A percentile compares a stretch with the other conserved stretches of the same genome.
Evolutionary conservation across 345 rosid species (phyloP).

Genomic region (Zanthoxylum bungeanum): DNA sequence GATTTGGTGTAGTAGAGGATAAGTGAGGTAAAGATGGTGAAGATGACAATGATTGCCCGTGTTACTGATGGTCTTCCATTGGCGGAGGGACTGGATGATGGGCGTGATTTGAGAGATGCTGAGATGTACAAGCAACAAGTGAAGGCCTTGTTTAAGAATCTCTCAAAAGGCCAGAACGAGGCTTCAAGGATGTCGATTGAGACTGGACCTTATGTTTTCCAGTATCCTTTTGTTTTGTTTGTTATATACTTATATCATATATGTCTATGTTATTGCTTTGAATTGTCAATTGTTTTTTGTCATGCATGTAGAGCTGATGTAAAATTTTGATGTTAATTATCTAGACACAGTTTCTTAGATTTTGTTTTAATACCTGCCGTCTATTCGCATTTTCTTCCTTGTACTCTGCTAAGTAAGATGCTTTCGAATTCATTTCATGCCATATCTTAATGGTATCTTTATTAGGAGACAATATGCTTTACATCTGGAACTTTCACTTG

Average conservation of each 20-base stretch:
- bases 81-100: constrained; percentile 97
- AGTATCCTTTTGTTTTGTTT: constrained; percentile 63
- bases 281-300: not conserved
- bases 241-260: too few relatives aligned
- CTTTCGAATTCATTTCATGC: not conserved
- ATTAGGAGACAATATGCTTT: too few relatives aligned
- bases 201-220: constrained; percentile 84
- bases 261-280: not conserved
- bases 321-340: not conserved
- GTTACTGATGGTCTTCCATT: constrained; percentile 96
- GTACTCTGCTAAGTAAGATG: not conserved
- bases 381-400: not conserved
- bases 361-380: not conserved
- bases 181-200: constrained; percentile 95
- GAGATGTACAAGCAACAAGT: constrained; percentile 98
- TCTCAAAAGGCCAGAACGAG: constrained; percentile 82
- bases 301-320: not conserved
- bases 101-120: constrained; percentile 78
- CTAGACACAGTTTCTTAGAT: not conserved
- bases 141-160: constrained; percentile 93
- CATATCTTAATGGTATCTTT: not conserved
- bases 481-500: not conserved
- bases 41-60: constrained; percentile 98
- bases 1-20: constrained; percentile 30
- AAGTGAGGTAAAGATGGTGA: constrained; percentile 70